These are phyloP conservation scores for Ruellia speciosa DNA, from an alignment of 305 asterid species.

Conservation along the genomic window DNA sequence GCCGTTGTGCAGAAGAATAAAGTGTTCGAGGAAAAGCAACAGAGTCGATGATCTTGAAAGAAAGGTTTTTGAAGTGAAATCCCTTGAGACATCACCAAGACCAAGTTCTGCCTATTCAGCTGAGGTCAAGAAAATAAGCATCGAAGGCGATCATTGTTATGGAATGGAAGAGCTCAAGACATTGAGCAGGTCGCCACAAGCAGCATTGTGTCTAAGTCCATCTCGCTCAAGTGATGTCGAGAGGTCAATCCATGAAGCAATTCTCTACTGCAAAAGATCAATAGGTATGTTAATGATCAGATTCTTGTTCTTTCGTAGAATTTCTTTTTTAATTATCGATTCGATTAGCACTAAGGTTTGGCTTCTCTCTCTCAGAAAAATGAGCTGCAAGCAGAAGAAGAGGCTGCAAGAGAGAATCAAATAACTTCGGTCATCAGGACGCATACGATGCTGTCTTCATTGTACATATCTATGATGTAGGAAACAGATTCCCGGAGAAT, in stretches of 20 bases:
- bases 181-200: constrained; percentile 14
- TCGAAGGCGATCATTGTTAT: constrained; percentile 2
- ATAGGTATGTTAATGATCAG: constrained; percentile 30
- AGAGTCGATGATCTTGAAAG: constrained; percentile 58
- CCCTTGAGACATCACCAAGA: constrained; percentile 32
- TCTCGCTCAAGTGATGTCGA: constrained; percentile 37
- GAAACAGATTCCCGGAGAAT: no score
- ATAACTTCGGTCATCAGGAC: background rate
- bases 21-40: constrained; percentile 33
- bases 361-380: constrained; percentile 25
- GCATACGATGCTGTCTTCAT: no score
- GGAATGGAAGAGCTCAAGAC: constrained; percentile 27
- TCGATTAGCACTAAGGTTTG: background rate
- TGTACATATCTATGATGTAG: background rate
- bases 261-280: constrained; percentile 74
- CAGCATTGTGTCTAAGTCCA: constrained; percentile 30
- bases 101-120: constrained; percentile 28
- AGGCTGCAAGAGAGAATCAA: background rate
- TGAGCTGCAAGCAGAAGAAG: constrained; percentile 25
- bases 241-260: constrained; percentile 62
- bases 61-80: constrained; percentile 38
- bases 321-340: background rate
- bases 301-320: background rate
- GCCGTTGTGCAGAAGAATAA: constrained; percentile 22
- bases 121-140: constrained; percentile 16